A percentile compares a stretch with the other conserved stretches of the same genome.
Evolutionary conservation across 2,329 filamentous ascomycete genomes (phyloP).

Genomic region (Ilyonectria robusta): DNA sequence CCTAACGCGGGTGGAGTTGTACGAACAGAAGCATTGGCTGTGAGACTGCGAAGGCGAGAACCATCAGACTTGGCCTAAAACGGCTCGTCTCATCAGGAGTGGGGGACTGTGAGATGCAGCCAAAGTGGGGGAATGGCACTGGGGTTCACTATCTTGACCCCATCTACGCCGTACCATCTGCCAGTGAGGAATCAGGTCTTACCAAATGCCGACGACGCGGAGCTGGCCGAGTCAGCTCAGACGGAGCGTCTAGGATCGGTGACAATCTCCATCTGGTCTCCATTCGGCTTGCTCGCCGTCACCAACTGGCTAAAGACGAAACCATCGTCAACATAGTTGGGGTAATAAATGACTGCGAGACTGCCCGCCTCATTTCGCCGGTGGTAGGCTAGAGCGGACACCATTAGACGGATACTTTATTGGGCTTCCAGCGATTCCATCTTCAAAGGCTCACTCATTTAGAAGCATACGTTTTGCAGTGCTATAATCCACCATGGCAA

Average conservation of each 20-base stretch:
- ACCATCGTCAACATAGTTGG: conserved; percentile 17
- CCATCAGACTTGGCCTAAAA: not conserved
- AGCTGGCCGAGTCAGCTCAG: conserved; percentile 23
- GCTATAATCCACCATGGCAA: conserved; percentile 17
- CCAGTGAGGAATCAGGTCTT: not conserved
- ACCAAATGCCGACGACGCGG: conserved; percentile 14
- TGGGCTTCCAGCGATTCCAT: not conserved
- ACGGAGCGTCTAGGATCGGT: conserved; percentile 6
- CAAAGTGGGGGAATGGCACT: conserved; percentile 7
- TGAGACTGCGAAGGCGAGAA: not conserved
- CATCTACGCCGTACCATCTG: conserved; percentile 24
- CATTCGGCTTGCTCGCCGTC: conserved; percentile 10
- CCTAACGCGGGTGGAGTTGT: conserved; percentile 14
- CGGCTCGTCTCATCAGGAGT: conserved; percentile 16
- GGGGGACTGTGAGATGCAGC: conserved; percentile 23
- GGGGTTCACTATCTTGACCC: conserved; percentile 22
- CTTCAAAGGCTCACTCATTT: not conserved
- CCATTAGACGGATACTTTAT: not conserved
- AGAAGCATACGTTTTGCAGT: not conserved
- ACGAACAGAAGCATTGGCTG: not conserved
- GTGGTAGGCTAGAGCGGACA: not conserved
- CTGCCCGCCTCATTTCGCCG: conserved; percentile 7
- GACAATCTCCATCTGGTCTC: conserved; percentile 4
- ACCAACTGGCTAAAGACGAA: not conserved
- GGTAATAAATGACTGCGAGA: conserved; percentile 24